Percentiles rank a stretch among this genome's conserved stretches.
Conservation (phyloP, 2,329 filamentous ascomycete genomes). For the Microdochium paspali region DNA sequence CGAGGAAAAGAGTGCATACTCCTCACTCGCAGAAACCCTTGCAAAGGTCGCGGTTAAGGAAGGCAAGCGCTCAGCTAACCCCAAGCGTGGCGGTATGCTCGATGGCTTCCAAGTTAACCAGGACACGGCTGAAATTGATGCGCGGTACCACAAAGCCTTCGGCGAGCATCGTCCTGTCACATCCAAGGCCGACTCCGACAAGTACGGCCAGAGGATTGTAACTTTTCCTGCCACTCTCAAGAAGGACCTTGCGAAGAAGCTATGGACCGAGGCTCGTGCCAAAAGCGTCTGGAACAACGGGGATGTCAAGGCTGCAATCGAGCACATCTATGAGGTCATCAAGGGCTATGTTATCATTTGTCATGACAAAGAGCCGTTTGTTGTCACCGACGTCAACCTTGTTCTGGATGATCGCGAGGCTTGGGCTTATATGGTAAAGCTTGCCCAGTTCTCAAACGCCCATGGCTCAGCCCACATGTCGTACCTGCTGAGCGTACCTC, state of each 20-base stretch:
- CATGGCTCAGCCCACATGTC: slow-evolving; percentile 13
- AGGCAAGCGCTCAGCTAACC: no score
- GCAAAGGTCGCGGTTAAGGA: no score
- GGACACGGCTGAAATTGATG: background rate
- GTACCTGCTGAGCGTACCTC: slow-evolving; percentile 10
- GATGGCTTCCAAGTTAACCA: background rate
- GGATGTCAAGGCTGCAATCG: slow-evolving; percentile 13
- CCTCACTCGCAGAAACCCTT: no score
- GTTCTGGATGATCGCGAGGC: slow-evolving; percentile 10
- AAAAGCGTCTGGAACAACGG: slow-evolving; percentile 13
- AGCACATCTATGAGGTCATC: slow-evolving; percentile 14
- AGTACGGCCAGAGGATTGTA: background rate
- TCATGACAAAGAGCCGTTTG: slow-evolving; percentile 8
- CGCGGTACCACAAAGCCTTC: background rate
- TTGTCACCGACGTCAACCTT: slow-evolving; percentile 8
- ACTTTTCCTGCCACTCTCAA: background rate
- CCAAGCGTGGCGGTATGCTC: no score
- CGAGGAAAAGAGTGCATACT: no score
- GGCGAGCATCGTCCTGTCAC: background rate
- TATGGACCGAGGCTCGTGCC: background rate
- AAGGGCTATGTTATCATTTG: slow-evolving; percentile 18
- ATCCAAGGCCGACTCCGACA: background rate
- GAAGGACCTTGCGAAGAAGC: background rate
- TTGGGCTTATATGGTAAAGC: slow-evolving; percentile 15
- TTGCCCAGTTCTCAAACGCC: slow-evolving; percentile 10